These are phyloP conservation scores for Aspergillus sp. DNA, from an alignment of 2,329 filamentous ascomycete species.

Conservation along the genomic window DNA sequence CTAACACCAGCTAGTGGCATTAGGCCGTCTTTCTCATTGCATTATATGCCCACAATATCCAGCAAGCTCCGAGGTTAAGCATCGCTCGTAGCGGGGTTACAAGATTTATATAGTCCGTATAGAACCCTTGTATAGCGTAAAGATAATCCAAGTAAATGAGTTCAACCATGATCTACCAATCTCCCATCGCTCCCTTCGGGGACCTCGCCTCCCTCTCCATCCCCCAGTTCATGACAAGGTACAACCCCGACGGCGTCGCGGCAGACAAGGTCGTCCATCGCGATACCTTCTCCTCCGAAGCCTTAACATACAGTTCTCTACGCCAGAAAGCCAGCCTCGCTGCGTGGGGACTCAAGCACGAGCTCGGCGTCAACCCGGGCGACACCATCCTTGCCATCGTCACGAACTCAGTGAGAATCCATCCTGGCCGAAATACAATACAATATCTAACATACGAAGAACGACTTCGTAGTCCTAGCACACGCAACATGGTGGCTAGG, in stretches of 20 bases:
- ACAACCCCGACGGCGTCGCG: conserved; percentile 26
- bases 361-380: conserved; percentile 19
- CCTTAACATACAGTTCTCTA: conserved; percentile 27
- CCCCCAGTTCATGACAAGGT: conserved; percentile 24
- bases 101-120: too few relatives aligned
- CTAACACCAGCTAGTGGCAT: too few relatives aligned
- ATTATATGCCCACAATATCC: too few relatives aligned
- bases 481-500: conserved; percentile 29
- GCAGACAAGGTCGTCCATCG: conserved; percentile 24
- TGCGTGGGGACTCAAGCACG: conserved; percentile 24
- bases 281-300: conserved; percentile 25
- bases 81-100: too few relatives aligned
- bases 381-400: conserved; percentile 24
- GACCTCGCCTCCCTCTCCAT: conserved; percentile 21
- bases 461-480: conserved; percentile 26
- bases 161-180: neutral
- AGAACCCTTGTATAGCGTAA: too few relatives aligned
- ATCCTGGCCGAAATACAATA: neutral
- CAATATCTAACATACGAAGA: conserved; percentile 6
- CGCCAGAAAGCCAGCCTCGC: conserved; percentile 21
- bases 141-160: too few relatives aligned
- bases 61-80: too few relatives aligned
- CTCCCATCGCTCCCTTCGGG: conserved; percentile 3
- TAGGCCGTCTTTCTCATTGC: too few relatives aligned
- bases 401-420: conserved; percentile 21